phyloP scores from a whole-genome alignment of 768 basidiomycete genomes.

The Lepiota brunneoincarnata region DNA sequence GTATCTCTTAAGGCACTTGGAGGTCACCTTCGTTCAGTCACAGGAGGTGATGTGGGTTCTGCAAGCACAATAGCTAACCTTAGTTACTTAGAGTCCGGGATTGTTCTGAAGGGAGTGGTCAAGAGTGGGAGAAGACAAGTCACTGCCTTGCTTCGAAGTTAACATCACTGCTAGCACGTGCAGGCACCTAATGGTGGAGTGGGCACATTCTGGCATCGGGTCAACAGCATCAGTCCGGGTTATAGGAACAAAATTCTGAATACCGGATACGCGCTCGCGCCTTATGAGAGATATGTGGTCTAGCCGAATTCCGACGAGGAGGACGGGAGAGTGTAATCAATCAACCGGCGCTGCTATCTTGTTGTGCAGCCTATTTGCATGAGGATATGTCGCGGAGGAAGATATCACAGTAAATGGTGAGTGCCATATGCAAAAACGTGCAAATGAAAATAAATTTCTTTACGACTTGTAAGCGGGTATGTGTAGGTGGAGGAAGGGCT shows the following conservation, averaged over 20 bases:
- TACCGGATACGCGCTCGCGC: constrained; percentile 27
- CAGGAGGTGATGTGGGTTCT: too few species aligned
- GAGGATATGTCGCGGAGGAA: constrained; percentile 40
- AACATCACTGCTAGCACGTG: too few species aligned
- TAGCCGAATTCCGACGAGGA: constrained; percentile 37
- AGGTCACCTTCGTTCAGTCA: too few species aligned
- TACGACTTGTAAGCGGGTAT: background rate
- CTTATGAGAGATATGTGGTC: constrained; percentile 32
- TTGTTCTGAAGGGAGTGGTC: too few species aligned
- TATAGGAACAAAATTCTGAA: constrained; percentile 43
- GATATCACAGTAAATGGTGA: constrained; percentile 41
- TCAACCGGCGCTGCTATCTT: constrained; percentile 35
- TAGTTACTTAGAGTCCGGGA: too few species aligned
- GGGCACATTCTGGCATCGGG: constrained; percentile 39
- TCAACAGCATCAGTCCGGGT: constrained; percentile 41
- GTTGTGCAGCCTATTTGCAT: constrained; percentile 36
- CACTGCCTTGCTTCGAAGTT: too few species aligned
- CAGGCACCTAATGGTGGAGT: constrained; percentile 39
- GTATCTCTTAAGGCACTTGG: too few species aligned
- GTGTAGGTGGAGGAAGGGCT: background rate
- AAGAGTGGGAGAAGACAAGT: too few species aligned
- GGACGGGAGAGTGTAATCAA: constrained; percentile 41
- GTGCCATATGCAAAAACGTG: constrained; percentile 9
- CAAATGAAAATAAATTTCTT: too few species aligned
- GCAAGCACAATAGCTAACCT: too few species aligned